phyloP scores from a whole-genome alignment of 2,329 filamentous ascomycete species.

The Colletotrichum sp. region DNA sequence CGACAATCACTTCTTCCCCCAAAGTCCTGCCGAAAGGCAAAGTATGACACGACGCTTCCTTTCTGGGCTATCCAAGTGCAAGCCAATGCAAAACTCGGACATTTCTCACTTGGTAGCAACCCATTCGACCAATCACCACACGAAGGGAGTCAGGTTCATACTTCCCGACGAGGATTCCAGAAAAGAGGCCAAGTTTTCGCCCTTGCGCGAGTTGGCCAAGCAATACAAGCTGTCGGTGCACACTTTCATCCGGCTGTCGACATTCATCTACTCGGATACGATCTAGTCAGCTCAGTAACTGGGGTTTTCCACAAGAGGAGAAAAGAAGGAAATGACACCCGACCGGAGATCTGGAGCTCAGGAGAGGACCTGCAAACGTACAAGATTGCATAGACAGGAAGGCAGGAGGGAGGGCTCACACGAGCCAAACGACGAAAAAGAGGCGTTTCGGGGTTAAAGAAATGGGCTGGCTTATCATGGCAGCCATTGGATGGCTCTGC shows the following conservation, averaged over 20 bases:
- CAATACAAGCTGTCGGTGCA: neutral
- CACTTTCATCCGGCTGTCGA: neutral
- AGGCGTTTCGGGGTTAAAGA: neutral
- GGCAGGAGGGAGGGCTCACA: neutral
- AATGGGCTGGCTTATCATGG: neutral
- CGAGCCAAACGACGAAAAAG: neutral
- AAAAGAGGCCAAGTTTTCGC: neutral
- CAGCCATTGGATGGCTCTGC: neutral
- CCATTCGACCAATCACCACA: neutral
- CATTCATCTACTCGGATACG: neutral
- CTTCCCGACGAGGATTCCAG: neutral
- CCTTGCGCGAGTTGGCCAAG: neutral
- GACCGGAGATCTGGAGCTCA: neutral
- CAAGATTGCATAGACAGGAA: neutral
- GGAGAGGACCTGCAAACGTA: neutral
- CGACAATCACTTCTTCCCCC: neutral
- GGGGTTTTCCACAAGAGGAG: neutral
- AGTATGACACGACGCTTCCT: neutral
- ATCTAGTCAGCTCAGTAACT: neutral
- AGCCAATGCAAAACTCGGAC: neutral
- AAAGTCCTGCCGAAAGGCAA: neutral
- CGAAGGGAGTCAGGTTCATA: neutral
- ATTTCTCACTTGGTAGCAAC: neutral
- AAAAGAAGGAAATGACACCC: neutral
- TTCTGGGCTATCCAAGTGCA: neutral